Evolutionary conservation across 2,329 filamentous ascomycete genomes (phyloP).

Genomic region (Neoarthrinium moseri): DNA sequence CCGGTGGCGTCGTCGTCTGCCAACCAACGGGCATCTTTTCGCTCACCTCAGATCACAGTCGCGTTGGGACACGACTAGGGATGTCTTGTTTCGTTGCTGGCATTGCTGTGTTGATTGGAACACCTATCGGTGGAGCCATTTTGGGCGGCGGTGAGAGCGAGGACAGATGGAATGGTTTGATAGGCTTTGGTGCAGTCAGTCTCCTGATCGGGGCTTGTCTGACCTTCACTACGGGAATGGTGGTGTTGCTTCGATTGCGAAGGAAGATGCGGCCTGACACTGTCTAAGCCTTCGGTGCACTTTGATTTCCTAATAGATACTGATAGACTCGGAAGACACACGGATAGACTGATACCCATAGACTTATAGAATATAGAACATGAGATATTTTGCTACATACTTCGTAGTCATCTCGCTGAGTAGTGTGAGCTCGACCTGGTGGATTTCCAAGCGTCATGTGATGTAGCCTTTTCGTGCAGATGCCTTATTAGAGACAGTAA

Average conservation of each 20-base stretch:
- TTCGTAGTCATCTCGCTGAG: too few species aligned
- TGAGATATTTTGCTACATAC: too few species aligned
- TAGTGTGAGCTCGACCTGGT: too few species aligned
- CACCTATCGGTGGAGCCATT: conserved; percentile 38
- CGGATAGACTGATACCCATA: not conserved
- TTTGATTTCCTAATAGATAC: too few species aligned
- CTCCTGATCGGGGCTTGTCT: conserved; percentile 4
- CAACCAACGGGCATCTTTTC: conserved; percentile 38
- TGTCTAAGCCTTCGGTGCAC: too few species aligned
- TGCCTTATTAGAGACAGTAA: too few species aligned
- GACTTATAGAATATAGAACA: too few species aligned
- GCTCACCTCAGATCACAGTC: conserved; percentile 33
- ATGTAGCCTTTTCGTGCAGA: too few species aligned
- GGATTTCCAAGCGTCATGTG: too few species aligned
- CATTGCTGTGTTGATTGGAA: conserved; percentile 50
- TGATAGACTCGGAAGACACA: not conserved
- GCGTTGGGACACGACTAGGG: conserved; percentile 33
- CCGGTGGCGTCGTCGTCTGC: conserved; percentile 42
- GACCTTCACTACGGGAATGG: not conserved
- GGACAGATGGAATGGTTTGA: conserved; percentile 9
- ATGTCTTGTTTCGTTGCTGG: conserved; percentile 27
- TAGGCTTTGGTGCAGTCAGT: conserved; percentile 5
- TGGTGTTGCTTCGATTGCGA: conserved; percentile 3
- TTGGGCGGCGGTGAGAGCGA: conserved; percentile 2
- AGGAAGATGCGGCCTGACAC: conserved; percentile 3